phyloP scores from a whole-genome alignment of 192 early-diverging fungal genomes.

The Powellomyces hirtus region DNA sequence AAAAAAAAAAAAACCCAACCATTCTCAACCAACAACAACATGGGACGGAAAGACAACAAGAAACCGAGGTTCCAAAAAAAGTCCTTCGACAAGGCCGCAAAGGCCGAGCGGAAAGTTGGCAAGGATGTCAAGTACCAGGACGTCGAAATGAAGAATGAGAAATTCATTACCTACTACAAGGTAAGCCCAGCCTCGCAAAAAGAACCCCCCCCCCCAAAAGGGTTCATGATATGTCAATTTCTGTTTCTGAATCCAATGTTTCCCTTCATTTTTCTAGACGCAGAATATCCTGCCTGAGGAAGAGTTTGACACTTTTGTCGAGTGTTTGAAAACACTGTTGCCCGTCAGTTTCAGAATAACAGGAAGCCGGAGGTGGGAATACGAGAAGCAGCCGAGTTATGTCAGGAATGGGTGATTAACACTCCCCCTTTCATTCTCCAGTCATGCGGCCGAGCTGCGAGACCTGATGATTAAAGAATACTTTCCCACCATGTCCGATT shows the following conservation, averaged over 20 bases:
- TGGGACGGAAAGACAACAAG: too few species aligned
- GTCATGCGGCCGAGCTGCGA: constrained; percentile 66
- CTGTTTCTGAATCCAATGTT: neutral
- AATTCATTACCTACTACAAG: constrained; percentile 71
- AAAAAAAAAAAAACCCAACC: too few species aligned
- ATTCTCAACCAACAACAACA: too few species aligned
- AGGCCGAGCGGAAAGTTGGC: too few species aligned
- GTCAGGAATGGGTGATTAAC: neutral
- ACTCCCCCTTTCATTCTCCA: constrained; percentile 21
- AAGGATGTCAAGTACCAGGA: too few species aligned
- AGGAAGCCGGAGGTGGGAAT: constrained; percentile 69
- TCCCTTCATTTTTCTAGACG: constrained; percentile 10
- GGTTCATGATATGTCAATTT: neutral
- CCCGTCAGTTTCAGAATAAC: constrained; percentile 95
- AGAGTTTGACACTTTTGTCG: constrained; percentile 78
- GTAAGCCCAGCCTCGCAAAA: constrained; percentile 18
- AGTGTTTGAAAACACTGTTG: constrained; percentile 65
- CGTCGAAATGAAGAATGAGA: constrained; percentile 57
- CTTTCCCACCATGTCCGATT: constrained; percentile 53
- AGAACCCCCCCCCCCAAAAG: neutral
- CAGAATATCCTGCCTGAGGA: constrained; percentile 76
- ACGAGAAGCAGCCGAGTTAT: neutral
- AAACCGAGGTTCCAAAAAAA: too few species aligned
- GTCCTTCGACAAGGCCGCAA: too few species aligned
- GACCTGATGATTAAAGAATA: constrained; percentile 66